Evolutionary conservation across 306 rosid genomes (phyloP).

Genomic region (Pterocarpus macrocarpus): DNA sequence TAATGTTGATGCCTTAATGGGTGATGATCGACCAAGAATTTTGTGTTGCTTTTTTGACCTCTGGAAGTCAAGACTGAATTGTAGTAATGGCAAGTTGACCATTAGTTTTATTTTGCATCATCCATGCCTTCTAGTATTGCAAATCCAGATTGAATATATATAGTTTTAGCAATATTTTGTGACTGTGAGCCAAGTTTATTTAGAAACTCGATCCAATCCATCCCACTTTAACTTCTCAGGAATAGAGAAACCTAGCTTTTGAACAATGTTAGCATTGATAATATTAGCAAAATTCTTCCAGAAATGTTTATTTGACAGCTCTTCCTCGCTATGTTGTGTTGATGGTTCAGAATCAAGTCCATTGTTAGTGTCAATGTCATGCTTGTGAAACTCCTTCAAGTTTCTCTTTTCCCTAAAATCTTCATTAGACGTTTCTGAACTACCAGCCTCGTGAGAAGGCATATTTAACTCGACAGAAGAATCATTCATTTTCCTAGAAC

Average conservation of each 20-base stretch:
- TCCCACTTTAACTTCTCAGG: conserved; percentile 92
- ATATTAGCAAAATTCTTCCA: conserved; percentile 78
- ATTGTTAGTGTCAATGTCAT: conserved; percentile 50
- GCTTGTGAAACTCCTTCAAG: conserved; percentile 47
- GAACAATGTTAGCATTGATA: conserved; percentile 74
- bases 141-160: conserved; percentile 88
- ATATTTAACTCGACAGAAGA: conserved; percentile 47
- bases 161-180: conserved; percentile 70
- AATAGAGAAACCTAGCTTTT: conserved; percentile 79
- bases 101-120: conserved; percentile 50
- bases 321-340: conserved; percentile 51
- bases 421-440: conserved; percentile 51
- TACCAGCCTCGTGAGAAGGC: conserved; percentile 46
- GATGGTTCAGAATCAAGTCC: conserved; percentile 53
- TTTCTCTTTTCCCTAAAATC: conserved; percentile 41
- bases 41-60: conserved; percentile 75
- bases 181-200: conserved; percentile 83
- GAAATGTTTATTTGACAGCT: conserved; percentile 68
- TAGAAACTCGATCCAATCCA: conserved; percentile 78
- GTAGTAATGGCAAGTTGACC: conserved; percentile 57
- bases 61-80: conserved; percentile 76
- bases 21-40: conserved; percentile 34
- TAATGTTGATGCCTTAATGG: too few species aligned
- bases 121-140: conserved; percentile 70
- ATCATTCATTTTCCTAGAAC: conserved; percentile 46